These are phyloP conservation scores for Ochetophila trinervis DNA, from an alignment of 306 rosid species.

Conservation along the genomic window DNA sequence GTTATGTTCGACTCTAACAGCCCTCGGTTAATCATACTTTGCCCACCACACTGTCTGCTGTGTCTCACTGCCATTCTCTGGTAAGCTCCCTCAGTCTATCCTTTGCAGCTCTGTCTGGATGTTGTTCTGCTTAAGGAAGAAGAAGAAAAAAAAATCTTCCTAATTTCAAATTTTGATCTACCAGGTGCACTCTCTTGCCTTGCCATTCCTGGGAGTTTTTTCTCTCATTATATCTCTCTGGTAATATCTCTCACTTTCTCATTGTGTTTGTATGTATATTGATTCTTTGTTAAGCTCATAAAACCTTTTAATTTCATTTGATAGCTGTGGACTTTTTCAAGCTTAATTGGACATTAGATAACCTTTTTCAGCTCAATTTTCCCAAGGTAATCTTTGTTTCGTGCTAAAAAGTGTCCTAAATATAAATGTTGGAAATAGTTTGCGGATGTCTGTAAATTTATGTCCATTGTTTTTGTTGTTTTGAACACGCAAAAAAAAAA, in stretches of 20 bases:
- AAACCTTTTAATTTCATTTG: not conserved
- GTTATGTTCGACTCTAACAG: conserved; percentile 19
- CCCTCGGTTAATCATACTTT: conserved; percentile 20
- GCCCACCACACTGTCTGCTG: conserved; percentile 33
- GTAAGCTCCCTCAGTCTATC: conserved; percentile 34
- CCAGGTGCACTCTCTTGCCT: conserved; percentile 37
- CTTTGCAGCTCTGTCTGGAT: conserved; percentile 7
- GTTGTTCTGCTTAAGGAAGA: not conserved
- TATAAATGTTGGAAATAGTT: no score
- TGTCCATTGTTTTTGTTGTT: no score
- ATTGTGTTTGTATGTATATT: not conserved
- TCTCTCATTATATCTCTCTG: conserved; percentile 29
- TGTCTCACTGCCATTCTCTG: conserved; percentile 24
- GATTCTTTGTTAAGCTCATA: not conserved
- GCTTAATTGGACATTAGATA: conserved; percentile 4
- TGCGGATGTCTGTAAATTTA: no score
- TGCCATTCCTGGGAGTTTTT: conserved; percentile 33
- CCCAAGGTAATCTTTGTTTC: not conserved
- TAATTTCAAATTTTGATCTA: conserved; percentile 20
- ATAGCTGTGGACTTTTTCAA: not conserved
- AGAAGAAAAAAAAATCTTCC: not conserved
- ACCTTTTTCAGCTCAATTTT: not conserved
- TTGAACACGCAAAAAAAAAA: no score
- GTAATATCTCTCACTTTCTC: conserved; percentile 22
- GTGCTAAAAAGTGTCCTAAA: no score